Conservation (phyloP, 768 basidiomycete genomes). For the Scleroderma bovista region DNA sequence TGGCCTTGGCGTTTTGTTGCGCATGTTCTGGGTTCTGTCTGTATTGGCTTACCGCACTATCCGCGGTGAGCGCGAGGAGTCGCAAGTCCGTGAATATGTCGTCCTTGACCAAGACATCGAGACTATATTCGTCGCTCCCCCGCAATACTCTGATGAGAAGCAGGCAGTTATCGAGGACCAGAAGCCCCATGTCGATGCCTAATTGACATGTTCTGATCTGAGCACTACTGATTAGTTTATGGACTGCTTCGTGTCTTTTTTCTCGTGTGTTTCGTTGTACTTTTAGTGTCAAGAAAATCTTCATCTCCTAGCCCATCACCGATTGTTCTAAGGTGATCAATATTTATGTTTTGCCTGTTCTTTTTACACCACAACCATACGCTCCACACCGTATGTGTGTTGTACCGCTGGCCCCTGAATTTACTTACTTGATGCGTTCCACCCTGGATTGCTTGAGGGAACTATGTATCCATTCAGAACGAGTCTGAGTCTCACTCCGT, state of each 20-base stretch:
- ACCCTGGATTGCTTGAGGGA: no score
- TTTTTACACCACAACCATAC: no score
- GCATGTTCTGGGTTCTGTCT: slow-evolving; percentile 73
- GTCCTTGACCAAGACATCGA: slow-evolving; percentile 46
- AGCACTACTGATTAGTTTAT: background rate
- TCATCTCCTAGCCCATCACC: no score
- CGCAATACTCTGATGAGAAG: slow-evolving; percentile 58
- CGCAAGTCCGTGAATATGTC: slow-evolving; percentile 35
- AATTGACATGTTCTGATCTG: background rate
- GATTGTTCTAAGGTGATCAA: no score
- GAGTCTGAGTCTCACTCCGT: no score
- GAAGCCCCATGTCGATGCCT: slow-evolving; percentile 2
- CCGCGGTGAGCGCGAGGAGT: slow-evolving; percentile 39
- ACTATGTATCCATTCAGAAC: no score
- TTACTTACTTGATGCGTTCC: no score
- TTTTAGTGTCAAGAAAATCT: no score
- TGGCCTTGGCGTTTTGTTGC: slow-evolving; percentile 74
- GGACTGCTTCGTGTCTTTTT: background rate
- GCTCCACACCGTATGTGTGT: no score
- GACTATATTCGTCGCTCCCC: slow-evolving; percentile 46
- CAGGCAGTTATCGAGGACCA: slow-evolving; percentile 17
- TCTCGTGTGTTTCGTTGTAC: no score
- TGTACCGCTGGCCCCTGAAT: no score
- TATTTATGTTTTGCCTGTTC: no score
- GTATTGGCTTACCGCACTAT: slow-evolving; percentile 57